Percentiles rank a stretch among this genome's conserved stretches.
phyloP scores from a whole-genome alignment of 371 early-diverging fungal genomes.

The Basidiobolus meristosporus region DNA sequence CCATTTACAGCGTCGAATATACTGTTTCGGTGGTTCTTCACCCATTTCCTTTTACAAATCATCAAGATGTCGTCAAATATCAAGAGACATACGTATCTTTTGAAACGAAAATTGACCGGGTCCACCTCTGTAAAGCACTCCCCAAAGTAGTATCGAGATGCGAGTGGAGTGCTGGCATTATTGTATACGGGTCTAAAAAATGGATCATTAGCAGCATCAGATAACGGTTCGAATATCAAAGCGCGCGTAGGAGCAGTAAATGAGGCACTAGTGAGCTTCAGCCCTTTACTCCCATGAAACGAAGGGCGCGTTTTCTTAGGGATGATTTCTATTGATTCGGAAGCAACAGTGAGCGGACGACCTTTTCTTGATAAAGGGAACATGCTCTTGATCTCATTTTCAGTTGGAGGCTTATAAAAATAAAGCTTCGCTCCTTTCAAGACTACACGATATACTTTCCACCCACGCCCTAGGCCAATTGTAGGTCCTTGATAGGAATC shows the following conservation, averaged over 20 bases:
- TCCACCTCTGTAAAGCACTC: constrained; percentile 43
- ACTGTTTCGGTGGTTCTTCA: constrained; percentile 16
- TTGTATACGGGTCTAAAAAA: constrained; percentile 9
- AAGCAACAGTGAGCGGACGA: no score
- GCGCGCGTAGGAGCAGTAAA: constrained; percentile 24
- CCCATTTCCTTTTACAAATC: constrained; percentile 39
- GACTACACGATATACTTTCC: constrained; percentile 59
- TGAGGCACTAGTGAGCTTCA: constrained; percentile 14
- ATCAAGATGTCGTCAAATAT: constrained; percentile 35
- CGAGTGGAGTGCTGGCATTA: constrained; percentile 17
- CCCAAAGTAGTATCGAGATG: constrained; percentile 33
- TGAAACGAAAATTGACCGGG: constrained; percentile 22
- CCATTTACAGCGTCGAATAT: constrained; percentile 25
- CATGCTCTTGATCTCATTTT: constrained; percentile 33
- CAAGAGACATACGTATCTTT: constrained; percentile 30
- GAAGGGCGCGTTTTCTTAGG: no score
- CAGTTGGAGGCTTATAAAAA: constrained; percentile 50
- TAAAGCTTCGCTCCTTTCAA: constrained; percentile 65
- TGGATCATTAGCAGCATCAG: constrained; percentile 9
- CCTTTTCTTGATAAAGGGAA: no score
- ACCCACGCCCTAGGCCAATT: constrained; percentile 36
- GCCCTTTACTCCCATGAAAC: constrained; percentile 21
- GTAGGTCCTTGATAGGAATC: constrained; percentile 29
- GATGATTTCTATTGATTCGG: no score
- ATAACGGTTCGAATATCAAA: constrained; percentile 23